phyloP scores from a whole-genome alignment of 2,329 filamentous ascomycete species.

The Didymella segeticola region DNA sequence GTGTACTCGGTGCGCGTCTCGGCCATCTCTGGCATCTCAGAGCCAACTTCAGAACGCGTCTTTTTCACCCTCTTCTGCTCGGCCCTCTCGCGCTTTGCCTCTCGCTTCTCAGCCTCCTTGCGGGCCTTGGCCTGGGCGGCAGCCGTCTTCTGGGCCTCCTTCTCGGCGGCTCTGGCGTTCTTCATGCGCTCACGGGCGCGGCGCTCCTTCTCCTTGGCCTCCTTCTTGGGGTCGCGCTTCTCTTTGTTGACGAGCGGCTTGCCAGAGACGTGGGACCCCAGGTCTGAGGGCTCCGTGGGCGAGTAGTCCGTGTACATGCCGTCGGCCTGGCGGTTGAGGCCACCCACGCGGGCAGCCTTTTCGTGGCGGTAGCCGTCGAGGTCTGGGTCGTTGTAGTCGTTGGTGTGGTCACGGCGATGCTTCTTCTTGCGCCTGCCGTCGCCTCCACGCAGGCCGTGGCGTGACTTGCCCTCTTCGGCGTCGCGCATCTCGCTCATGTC shows the following conservation, averaged over 20 bases:
- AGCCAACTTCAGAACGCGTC: conserved; percentile 35
- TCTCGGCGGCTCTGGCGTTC: conserved; percentile 54
- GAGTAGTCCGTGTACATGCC: conserved; percentile 82
- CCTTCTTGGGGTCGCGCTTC: conserved; percentile 49
- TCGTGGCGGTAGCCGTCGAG: conserved; percentile 86
- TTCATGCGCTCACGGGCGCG: conserved; percentile 59
- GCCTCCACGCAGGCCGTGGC: conserved; percentile 50
- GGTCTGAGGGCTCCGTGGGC: conserved; percentile 67
- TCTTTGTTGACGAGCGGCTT: conserved; percentile 54
- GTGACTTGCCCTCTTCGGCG: conserved; percentile 52
- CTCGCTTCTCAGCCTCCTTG: conserved; percentile 50
- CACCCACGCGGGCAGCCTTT: conserved; percentile 84
- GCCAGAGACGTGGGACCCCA: conserved; percentile 55
- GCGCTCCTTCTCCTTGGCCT: conserved; percentile 46
- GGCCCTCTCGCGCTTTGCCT: conserved; percentile 47
- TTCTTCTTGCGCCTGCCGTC: conserved; percentile 56
- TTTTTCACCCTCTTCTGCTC: conserved; percentile 55
- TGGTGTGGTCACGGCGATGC: conserved; percentile 61
- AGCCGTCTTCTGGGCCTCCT: conserved; percentile 42
- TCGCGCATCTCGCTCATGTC: conserved; percentile 52
- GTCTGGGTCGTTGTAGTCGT: conserved; percentile 62
- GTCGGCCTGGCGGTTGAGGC: conserved; percentile 83
- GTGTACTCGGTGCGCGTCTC: conserved; percentile 38
- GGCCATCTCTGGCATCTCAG: conserved; percentile 39
- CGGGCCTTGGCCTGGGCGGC: conserved; percentile 52